Base-by-base conservation (phyloP, 1,284 basidiomycete genomes). In the Austroboletus niveus region DNA sequence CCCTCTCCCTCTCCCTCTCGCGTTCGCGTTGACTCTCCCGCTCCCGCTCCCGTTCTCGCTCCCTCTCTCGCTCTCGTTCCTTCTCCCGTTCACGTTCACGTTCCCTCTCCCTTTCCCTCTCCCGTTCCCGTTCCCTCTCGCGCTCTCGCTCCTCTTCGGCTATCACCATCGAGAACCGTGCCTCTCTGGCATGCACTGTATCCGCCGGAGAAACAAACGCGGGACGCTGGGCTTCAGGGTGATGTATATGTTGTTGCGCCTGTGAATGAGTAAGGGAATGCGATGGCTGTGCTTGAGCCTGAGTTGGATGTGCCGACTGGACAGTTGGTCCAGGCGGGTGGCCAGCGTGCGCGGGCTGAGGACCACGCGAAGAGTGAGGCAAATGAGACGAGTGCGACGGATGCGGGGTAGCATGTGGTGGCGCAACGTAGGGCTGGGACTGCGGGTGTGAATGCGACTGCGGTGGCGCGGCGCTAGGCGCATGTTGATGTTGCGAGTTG, bases 151-250 rank as follows among this genome's bases (percentile, higher is more conserved):
- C 60, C 6, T 54, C 56, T 45, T 55, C 62, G 20, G 53, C 11
- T 0, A 56, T 43, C 9, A 51, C 12, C 46, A 52, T 47, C 2
- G 48, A 2, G 17, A 57, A 65, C 45, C 65, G 61, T 1, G 55
- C 44, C 22, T 66, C 66, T 42, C 65, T 53, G 10, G 59, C 49
- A 43, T 64, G 63, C 51, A 64, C 51, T 6, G 63, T 64, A 36
- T 64, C 65, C 4, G 64, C 57, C n/a, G 64, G 64, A 20, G 66
- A 64, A 3, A 69, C 66, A 20, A 53, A 67, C 3, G 66, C 32
- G 14, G 63, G 57, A 38, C 63, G 61, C 24, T 59, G 52, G 12
- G 43, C 48, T 24, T 64, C 63, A 5, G 55, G 51, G 38, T 59
- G 70, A 47, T 60, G 69, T 47, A 59, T 63, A 49, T 59, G 65